Evolutionary conservation across 495 filamentous ascomycete genomes (phyloP).

Genomic region (Aspergillus coremiiformis): DNA sequence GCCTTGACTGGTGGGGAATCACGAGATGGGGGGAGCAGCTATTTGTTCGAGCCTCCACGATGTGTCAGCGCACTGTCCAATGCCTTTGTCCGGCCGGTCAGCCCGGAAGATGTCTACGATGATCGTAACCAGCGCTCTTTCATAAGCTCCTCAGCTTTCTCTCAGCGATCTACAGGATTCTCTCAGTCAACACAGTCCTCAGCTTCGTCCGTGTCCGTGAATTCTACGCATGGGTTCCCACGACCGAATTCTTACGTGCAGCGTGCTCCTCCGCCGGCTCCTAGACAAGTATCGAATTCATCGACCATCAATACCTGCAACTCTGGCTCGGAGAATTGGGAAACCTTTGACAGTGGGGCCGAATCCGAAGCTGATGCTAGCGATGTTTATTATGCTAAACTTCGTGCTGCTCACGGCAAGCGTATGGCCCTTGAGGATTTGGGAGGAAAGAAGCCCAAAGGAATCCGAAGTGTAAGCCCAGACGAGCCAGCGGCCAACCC

Average conservation of each 20-base stretch:
- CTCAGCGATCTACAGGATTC: constrained; percentile 34
- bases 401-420: constrained; percentile 59
- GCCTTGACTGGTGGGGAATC: constrained; percentile 65
- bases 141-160: constrained; percentile 42
- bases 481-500: constrained; percentile 29
- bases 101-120: constrained; percentile 80
- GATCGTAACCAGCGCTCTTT: constrained; percentile 51
- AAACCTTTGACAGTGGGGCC: constrained; percentile 76
- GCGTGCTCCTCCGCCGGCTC: constrained; percentile 42
- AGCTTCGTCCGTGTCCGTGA: constrained; percentile 31
- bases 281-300: constrained; percentile 64
- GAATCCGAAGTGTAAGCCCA: constrained; percentile 43
- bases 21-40: constrained; percentile 51
- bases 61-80: constrained; percentile 59
- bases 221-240: constrained; percentile 32
- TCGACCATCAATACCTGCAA: constrained; percentile 55
- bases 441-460: constrained; percentile 47
- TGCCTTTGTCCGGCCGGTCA: constrained; percentile 64
- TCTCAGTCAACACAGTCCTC: constrained; percentile 38
- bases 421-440: constrained; percentile 54
- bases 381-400: constrained; percentile 70
- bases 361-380: constrained; percentile 67
- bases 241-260: constrained; percentile 37
- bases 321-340: constrained; percentile 90
- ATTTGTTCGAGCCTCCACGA: constrained; percentile 55